phyloP scores from a whole-genome alignment of 352 stramenopile species.

The Phytophthora megakarya region DNA sequence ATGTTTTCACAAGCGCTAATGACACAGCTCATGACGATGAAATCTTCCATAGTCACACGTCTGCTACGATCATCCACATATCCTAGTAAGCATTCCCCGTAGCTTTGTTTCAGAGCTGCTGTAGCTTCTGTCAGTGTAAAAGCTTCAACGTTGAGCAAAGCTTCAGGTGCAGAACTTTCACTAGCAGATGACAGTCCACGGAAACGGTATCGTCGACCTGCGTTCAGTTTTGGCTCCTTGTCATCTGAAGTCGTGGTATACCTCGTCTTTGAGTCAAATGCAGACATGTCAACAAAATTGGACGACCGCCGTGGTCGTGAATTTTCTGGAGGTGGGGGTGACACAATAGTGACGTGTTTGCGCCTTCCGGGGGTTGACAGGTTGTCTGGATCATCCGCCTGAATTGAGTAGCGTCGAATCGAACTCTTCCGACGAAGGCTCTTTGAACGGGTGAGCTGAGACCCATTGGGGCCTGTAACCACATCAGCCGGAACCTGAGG shows the following conservation, averaged over 20 bases:
- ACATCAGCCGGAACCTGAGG: constrained; percentile 30
- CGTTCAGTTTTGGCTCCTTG: constrained; percentile 1
- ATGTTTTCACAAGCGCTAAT: constrained; percentile 67
- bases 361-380: constrained; percentile 6
- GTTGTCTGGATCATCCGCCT: constrained; percentile 18
- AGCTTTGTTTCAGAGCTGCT: constrained; percentile 50
- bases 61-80: constrained; percentile 34
- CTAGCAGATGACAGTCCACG: constrained; percentile 34
- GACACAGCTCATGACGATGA: constrained; percentile 76
- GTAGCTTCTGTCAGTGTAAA: constrained; percentile 64
- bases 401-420: constrained; percentile 22
- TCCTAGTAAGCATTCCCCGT: constrained; percentile 57
- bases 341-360: constrained; percentile 21
- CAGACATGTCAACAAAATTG: constrained; percentile 42
- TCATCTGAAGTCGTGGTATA: constrained; percentile 9
- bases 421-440: constrained; percentile 26
- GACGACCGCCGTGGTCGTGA: constrained; percentile 13
- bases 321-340: constrained; percentile 8
- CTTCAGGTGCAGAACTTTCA: constrained; percentile 43
- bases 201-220: constrained; percentile 27
- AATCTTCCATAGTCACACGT: constrained; percentile 62
- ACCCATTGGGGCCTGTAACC: constrained; percentile 10
- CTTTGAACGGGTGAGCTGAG: constrained; percentile 9
- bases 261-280: constrained; percentile 24
- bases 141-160: constrained; percentile 60